Evolutionary conservation across 1,284 basidiomycete genomes (phyloP).

Genomic region (Cutaneotrichosporon sp.): DNA sequence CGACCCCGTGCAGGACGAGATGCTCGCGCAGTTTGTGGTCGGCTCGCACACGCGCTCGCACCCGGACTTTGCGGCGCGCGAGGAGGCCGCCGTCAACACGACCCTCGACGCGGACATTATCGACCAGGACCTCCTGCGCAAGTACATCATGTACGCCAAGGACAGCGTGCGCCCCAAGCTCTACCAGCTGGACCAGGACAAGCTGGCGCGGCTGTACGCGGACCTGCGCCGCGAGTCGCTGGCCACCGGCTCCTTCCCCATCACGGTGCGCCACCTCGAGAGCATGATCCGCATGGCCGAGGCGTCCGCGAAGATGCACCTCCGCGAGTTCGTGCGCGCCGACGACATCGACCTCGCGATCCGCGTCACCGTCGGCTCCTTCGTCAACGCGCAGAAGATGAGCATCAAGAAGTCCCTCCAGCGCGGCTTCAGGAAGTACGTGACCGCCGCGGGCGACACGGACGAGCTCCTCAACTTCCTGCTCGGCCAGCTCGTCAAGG

Average conservation of each 20-base stretch:
- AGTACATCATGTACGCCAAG: conserved; percentile 99
- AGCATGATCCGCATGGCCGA: conserved; percentile 99
- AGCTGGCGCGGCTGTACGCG: conserved; percentile 90
- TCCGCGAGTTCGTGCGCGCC: conserved; percentile 90
- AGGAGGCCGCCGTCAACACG: conserved; percentile 85
- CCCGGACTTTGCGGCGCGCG: conserved; percentile 82
- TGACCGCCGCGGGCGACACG: conserved; percentile 90
- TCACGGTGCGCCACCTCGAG: conserved; percentile 96
- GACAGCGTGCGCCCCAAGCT: conserved; percentile 91
- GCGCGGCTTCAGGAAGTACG: conserved; percentile 96
- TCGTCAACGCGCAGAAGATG: conserved; percentile 96
- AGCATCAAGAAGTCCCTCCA: conserved; percentile 97
- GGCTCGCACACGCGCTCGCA: conserved; percentile 93
- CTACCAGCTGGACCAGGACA: conserved; percentile 93
- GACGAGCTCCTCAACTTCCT: conserved; percentile 95
- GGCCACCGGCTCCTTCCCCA: conserved; percentile 95
- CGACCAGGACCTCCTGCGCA: conserved; percentile 93
- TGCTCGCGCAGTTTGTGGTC: conserved; percentile 95
- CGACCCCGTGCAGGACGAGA: conserved; percentile 94
- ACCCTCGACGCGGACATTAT: conserved; percentile 91
- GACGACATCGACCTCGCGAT: conserved; percentile 99
- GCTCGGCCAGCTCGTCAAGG: conserved; percentile 91
- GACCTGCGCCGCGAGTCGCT: conserved; percentile 94
- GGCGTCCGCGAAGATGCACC: conserved; percentile 96
- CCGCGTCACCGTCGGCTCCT: conserved; percentile 89